Percentiles rank a stretch among this genome's conserved stretches.
Conservation (phyloP, 2,329 filamentous ascomycete genomes). For the Penicillium corylophilum region DNA sequence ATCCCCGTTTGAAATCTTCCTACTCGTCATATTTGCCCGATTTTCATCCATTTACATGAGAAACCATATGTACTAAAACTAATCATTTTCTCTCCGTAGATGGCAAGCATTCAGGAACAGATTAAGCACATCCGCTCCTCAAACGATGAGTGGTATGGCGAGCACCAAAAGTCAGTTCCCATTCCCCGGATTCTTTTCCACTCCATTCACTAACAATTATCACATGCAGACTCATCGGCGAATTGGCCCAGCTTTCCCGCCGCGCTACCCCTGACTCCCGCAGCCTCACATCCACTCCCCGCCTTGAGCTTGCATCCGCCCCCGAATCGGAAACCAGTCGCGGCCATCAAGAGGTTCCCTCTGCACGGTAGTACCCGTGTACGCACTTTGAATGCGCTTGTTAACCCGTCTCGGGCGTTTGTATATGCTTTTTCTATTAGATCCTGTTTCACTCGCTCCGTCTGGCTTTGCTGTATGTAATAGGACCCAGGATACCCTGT, state of each 20-base stretch:
- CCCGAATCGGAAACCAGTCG: slow-evolving; percentile 19
- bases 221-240: slow-evolving; percentile 36
- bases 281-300: slow-evolving; percentile 32
- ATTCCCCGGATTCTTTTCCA: background rate
- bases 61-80: slow-evolving; percentile 19
- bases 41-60: slow-evolving; percentile 34
- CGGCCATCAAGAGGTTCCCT: slow-evolving; percentile 8
- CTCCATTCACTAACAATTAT: slow-evolving; percentile 4
- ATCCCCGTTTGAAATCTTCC: slow-evolving; percentile 39
- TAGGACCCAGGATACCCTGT: slow-evolving; percentile 28
- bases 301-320: slow-evolving; percentile 19
- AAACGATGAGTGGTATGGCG: slow-evolving; percentile 47
- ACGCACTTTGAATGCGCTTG: background rate
- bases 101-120: slow-evolving; percentile 50
- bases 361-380: slow-evolving; percentile 5
- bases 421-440: slow-evolving; percentile 23
- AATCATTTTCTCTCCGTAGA: slow-evolving; percentile 34
- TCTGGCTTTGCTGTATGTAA: slow-evolving; percentile 23
- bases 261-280: slow-evolving; percentile 29
- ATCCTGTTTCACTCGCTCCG: slow-evolving; percentile 20
- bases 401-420: background rate
- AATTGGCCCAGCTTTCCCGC: slow-evolving; percentile 37
- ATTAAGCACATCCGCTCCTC: slow-evolving; percentile 47
- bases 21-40: slow-evolving; percentile 30
- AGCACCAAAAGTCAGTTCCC: slow-evolving; percentile 40